A percentile compares a stretch with the other conserved stretches of the same genome.
These are phyloP conservation scores for Falciphora oryzae DNA, from an alignment of 2,329 filamentous ascomycete genomes.

Conservation along the genomic window DNA sequence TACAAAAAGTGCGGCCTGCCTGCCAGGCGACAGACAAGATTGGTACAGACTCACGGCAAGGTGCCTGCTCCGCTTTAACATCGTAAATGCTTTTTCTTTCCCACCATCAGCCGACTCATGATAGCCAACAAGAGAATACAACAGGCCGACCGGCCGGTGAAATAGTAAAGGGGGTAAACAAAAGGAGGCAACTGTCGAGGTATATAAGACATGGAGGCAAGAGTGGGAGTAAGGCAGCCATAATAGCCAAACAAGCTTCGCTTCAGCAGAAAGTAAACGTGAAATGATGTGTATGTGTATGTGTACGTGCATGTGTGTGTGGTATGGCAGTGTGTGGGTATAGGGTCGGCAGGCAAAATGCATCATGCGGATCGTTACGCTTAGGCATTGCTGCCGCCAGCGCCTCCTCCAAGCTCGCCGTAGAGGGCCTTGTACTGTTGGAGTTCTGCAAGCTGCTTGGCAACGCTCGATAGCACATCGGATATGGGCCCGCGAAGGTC, in stretches of 20 bases:
- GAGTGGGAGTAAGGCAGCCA: background rate
- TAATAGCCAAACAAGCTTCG: background rate
- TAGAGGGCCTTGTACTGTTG: slow-evolving; percentile 52
- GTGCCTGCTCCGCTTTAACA: background rate
- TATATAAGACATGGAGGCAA: background rate
- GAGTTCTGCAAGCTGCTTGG: slow-evolving; percentile 57
- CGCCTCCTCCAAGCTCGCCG: slow-evolving; percentile 27
- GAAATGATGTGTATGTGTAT: background rate
- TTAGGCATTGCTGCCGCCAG: background rate
- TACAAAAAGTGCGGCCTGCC: background rate
- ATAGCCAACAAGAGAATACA: background rate
- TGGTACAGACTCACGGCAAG: background rate
- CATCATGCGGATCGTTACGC: background rate
- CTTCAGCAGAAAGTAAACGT: background rate
- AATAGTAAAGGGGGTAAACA: background rate
- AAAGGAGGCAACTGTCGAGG: background rate
- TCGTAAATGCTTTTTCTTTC: background rate
- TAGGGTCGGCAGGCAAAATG: background rate
- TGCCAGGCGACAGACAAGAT: background rate
- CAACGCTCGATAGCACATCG: slow-evolving; percentile 59
- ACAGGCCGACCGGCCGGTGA: background rate
- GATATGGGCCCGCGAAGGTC: slow-evolving; percentile 74
- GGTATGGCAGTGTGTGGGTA: too few relatives aligned
- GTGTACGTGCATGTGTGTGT: background rate
- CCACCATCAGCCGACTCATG: background rate